These are phyloP conservation scores for Aspergillus puulaauensis DNA, from an alignment of 2,329 filamentous ascomycete genomes.

Conservation along the genomic window DNA sequence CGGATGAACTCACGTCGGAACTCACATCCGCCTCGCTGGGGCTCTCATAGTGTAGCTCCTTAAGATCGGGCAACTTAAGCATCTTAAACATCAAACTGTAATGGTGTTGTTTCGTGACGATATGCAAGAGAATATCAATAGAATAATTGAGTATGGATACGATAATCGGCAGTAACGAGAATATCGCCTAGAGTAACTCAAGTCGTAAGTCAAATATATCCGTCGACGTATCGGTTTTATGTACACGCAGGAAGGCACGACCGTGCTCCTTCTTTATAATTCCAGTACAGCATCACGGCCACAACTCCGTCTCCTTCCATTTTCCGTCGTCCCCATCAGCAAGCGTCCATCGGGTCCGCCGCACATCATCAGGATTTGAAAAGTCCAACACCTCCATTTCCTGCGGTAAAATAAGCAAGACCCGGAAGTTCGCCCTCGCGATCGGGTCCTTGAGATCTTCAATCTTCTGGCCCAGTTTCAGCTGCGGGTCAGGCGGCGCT, in stretches of 20 bases:
- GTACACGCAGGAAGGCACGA: background rate
- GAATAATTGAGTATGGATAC: no score
- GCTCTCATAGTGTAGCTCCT: no score
- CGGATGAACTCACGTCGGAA: no score
- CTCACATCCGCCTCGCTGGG: no score
- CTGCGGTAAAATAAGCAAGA: slow-evolving; percentile 81
- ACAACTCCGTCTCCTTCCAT: slow-evolving; percentile 71
- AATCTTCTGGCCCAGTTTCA: slow-evolving; percentile 62
- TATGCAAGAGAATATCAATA: no score
- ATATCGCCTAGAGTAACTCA: no score
- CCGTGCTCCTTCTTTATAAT: no score
- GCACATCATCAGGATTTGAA: slow-evolving; percentile 61
- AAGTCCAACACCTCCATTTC: slow-evolving; percentile 75
- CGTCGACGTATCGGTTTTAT: background rate
- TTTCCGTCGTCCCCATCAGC: slow-evolving; percentile 42
- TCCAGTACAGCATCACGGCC: slow-evolving; percentile 49
- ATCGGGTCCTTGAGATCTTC: slow-evolving; percentile 66
- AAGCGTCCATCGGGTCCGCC: slow-evolving; percentile 68
- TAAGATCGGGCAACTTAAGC: no score
- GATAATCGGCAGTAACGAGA: no score
- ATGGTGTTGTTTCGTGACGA: no score
- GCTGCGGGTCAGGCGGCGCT: slow-evolving; percentile 46
- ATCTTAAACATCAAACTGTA: no score
- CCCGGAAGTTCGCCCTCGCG: slow-evolving; percentile 75
- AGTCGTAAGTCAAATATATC: background rate